Percentiles rank a stretch among this genome's conserved stretches.
Evolutionary conservation across 352 stramenopile species (phyloP).

Genomic region (Globisporangium heterothallicum): DNA sequence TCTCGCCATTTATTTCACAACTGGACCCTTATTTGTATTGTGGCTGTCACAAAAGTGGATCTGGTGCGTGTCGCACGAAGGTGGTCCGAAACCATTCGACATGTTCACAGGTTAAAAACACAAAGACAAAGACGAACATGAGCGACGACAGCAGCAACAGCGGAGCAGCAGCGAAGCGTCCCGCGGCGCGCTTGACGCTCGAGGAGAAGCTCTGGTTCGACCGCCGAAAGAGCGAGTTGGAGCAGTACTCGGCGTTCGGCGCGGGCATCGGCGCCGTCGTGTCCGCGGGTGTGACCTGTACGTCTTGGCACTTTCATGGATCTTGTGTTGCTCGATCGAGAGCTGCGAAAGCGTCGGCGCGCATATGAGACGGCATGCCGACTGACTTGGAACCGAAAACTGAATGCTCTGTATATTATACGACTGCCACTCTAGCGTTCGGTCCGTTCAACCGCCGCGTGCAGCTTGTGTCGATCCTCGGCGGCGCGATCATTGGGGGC

Average conservation of each 20-base stretch:
- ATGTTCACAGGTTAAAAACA: not conserved
- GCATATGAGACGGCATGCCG: too few relatives aligned
- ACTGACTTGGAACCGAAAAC: too few relatives aligned
- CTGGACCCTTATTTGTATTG: too few relatives aligned
- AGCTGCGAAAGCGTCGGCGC: too few relatives aligned
- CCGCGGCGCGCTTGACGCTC: conserved; percentile 46
- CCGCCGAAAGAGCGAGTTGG: conserved; percentile 52
- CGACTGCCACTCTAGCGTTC: too few relatives aligned
- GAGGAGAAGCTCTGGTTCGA: conserved; percentile 85
- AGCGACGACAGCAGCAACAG: conserved; percentile 1
- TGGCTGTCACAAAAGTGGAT: too few relatives aligned
- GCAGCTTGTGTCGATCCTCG: conserved; percentile 55
- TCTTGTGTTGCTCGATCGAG: not conserved
- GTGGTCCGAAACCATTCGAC: not conserved
- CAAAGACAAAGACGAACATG: not conserved
- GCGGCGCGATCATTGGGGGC: conserved; percentile 53
- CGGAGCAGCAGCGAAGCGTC: conserved; percentile 3
- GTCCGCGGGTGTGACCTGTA: conserved; percentile 50
- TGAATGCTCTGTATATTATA: too few relatives aligned
- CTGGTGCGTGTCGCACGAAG: not conserved
- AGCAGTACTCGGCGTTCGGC: conserved; percentile 62
- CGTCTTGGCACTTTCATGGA: not conserved
- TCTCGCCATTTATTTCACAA: too few relatives aligned
- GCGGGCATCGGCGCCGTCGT: conserved; percentile 47
- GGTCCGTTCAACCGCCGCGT: conserved; percentile 61